phyloP scores from a whole-genome alignment of 768 basidiomycete species.

The Amanita thiersii region DNA sequence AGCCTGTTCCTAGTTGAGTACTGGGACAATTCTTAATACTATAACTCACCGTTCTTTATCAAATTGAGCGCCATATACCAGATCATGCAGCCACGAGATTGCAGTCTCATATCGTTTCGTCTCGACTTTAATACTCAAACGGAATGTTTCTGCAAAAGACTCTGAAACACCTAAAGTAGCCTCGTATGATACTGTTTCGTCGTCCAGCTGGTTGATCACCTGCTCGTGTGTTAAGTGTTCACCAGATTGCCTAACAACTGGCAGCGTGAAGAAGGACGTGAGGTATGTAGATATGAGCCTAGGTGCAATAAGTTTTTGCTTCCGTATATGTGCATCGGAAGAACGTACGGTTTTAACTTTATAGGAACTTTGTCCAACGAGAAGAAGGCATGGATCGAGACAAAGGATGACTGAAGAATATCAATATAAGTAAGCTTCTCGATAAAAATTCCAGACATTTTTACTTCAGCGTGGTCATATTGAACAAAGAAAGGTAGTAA shows the following conservation, averaged over 20 bases:
- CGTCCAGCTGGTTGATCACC: conserved; percentile 83
- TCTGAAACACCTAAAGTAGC: conserved; percentile 55
- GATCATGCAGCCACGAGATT: conserved; percentile 78
- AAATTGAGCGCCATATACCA: conserved; percentile 70
- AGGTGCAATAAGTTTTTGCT: background rate
- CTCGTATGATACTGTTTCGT: conserved; percentile 87
- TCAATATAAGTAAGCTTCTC: conserved; percentile 5
- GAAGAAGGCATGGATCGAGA: conserved; percentile 71
- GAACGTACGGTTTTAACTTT: conserved; percentile 64
- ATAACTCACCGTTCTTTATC: conserved; percentile 64
- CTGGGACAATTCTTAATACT: too few species aligned
- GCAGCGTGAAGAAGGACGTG: conserved; percentile 82
- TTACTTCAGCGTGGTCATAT: conserved; percentile 87
- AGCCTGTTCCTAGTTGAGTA: conserved; percentile 39
- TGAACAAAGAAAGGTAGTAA: conserved; percentile 83
- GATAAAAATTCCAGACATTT: conserved; percentile 9
- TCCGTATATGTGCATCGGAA: background rate
- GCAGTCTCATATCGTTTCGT: conserved; percentile 70
- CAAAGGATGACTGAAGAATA: conserved; percentile 75
- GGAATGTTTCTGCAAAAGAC: conserved; percentile 66
- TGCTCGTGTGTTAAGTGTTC: conserved; percentile 75
- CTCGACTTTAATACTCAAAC: conserved; percentile 82
- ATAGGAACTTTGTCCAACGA: conserved; percentile 68
- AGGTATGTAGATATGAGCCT: conserved; percentile 78
- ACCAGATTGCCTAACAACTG: conserved; percentile 65